These are phyloP conservation scores for Arachnopeziza araneosa DNA, from an alignment of 2,329 filamentous ascomycete genomes.

Conservation along the genomic window DNA sequence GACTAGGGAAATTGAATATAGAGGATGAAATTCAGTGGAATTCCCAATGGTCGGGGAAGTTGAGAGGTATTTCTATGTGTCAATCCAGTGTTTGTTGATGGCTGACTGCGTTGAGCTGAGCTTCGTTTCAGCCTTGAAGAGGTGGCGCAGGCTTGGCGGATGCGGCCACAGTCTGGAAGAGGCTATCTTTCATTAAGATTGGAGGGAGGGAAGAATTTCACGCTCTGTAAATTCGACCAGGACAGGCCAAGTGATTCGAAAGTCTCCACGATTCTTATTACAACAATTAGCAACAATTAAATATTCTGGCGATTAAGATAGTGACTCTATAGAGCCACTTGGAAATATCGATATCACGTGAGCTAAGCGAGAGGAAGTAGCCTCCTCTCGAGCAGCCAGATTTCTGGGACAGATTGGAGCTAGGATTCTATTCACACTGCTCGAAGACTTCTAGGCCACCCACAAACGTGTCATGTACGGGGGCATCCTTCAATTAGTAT, in stretches of 20 bases:
- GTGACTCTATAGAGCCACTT: not conserved
- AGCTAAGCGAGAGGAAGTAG: not conserved
- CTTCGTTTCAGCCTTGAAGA: not conserved
- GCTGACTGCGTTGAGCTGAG: not conserved
- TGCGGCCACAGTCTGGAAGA: not conserved
- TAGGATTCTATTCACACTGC: conserved; percentile 2
- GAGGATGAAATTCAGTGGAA: not conserved
- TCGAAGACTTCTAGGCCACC: not conserved
- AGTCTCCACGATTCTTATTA: too few species aligned
- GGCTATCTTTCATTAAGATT: too few species aligned
- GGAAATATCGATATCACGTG: not conserved
- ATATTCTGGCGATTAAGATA: too few species aligned
- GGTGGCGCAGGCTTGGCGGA: not conserved
- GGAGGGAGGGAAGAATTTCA: too few species aligned
- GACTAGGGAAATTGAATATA: not conserved
- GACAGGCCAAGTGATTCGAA: too few species aligned
- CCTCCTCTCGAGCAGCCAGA: not conserved
- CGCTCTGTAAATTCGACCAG: not conserved
- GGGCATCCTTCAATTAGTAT: conserved; percentile 5
- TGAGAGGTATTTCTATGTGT: not conserved
- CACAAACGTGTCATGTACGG: conserved; percentile 19
- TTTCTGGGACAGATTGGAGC: not conserved
- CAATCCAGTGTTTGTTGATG: not conserved
- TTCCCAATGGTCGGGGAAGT: not conserved
- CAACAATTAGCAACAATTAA: too few species aligned